Evolutionary conservation across 2,329 filamentous ascomycete genomes (phyloP), one percentile per base, ranked within the genome.

Genomic region (Daldinia eschscholtzii): DNA sequence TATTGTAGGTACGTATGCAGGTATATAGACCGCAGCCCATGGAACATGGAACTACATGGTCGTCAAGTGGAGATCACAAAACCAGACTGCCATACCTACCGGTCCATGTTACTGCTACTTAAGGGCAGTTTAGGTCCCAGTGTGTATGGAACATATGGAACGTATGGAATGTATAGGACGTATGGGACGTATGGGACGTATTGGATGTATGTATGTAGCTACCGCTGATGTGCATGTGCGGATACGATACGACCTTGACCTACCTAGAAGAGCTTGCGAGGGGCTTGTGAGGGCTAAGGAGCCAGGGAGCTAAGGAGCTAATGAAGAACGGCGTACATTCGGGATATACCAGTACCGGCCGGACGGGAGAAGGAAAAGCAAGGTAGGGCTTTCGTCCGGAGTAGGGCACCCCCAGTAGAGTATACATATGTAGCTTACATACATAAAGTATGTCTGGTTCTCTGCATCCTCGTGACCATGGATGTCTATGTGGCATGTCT

Each of bases 41-140:
- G 13, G 28, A 35, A 7, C 28, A 50, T 76, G 77, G 76, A 76
- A 78, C 74, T 73, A 76, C 74, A 76, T 75, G 77, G 71, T 74
- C 4, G 20, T 23, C 72, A 73, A 73, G 76, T 78, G 76, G 76
- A 65, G 70, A 73, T 52, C 62, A 73, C 76, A 75, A 78, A 78
- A 77, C 77, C 70, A 55, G 64, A 72, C 68, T 70, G 71, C 72
- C 68, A 73, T 73, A 74, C 71, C 56, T 59, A 46, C 37, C 35
- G 9, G 15, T 18, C 39, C 52, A 64, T 67, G 64, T 64, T 28
- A 64, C 57, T 65, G 48, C 65, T 66, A 68, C 67, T 53, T 35
- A 41, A 60, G 57, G 61, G 63, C 50, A 63, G 57, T 61, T 63
- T 64, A 39, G 68, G 46, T 13, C 13, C 10, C 10, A 35, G 33